phyloP scores from a whole-genome alignment of 129 eudicot genomes.

The Erigeron canadensis region DNA sequence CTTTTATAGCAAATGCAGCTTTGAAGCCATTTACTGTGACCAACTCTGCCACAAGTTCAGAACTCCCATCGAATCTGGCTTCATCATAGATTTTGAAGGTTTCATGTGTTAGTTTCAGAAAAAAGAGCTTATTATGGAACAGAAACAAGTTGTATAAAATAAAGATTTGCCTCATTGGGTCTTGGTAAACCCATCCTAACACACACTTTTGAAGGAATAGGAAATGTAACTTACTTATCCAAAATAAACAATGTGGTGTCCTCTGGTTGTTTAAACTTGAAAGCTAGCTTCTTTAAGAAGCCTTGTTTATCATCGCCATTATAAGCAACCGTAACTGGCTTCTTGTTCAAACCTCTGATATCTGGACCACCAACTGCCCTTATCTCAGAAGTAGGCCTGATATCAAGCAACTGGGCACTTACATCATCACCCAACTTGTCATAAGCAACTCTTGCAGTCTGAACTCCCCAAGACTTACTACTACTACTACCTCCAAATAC shows the following conservation, averaged over 20 bases:
- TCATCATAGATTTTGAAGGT: conserved; percentile 40
- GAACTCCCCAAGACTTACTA: conserved; percentile 79
- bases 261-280: conserved; percentile 84
- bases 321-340: conserved; percentile 60
- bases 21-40: conserved; percentile 92
- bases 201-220: too few relatives aligned
- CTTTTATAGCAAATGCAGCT: conserved; percentile 96
- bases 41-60: conserved; percentile 95
- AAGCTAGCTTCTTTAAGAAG: conserved; percentile 79
- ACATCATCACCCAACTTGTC: conserved; percentile 68
- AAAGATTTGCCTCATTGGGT: too few relatives aligned
- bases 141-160: too few relatives aligned
- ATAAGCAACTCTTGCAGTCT: conserved; percentile 73
- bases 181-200: too few relatives aligned
- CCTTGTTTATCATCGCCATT: conserved; percentile 84
- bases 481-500: conserved; percentile 59
- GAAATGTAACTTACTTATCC: conserved; percentile 98
- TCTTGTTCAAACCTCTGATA: conserved; percentile 71
- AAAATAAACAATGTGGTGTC: conserved; percentile 80
- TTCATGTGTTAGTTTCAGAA: conserved; percentile 29
- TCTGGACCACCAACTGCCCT: conserved; percentile 73
- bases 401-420: conserved; percentile 78
- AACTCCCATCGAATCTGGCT: conserved; percentile 95
- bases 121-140: not conserved
- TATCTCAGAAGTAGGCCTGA: conserved; percentile 53